Evolutionary conservation across 2,329 filamentous ascomycete genomes (phyloP).

Genomic region (Rutstroemia sp.): DNA sequence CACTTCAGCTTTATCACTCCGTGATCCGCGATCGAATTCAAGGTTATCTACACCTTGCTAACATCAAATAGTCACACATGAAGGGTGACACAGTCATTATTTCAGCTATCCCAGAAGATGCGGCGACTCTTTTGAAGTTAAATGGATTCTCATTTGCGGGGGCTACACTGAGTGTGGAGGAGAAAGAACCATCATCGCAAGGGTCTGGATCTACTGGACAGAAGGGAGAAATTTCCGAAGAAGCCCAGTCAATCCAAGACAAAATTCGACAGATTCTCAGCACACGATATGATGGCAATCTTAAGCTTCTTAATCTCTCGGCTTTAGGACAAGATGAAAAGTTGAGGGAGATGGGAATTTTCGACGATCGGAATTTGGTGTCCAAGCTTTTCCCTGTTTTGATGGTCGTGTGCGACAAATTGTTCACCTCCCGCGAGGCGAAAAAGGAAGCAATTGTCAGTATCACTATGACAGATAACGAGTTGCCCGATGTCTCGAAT

Average conservation of each 20-base stretch:
- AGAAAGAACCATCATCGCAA: constrained; percentile 27
- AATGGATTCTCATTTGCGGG: constrained; percentile 65
- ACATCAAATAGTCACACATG: constrained; percentile 60
- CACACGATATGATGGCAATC: constrained; percentile 61
- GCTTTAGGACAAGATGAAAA: constrained; percentile 64
- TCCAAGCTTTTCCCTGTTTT: constrained; percentile 86
- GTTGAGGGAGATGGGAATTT: constrained; percentile 64
- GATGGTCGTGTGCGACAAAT: constrained; percentile 75
- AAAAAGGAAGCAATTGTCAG: constrained; percentile 75
- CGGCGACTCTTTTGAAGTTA: constrained; percentile 57
- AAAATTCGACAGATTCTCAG: constrained; percentile 65
- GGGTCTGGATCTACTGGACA: constrained; percentile 28
- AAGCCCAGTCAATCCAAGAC: constrained; percentile 54
- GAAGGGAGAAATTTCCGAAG: constrained; percentile 40
- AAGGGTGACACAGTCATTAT: constrained; percentile 65
- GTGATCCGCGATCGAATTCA: constrained; percentile 29
- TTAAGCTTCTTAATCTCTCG: constrained; percentile 80
- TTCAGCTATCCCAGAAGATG: constrained; percentile 56
- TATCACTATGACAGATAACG: constrained; percentile 75
- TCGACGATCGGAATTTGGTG: constrained; percentile 55
- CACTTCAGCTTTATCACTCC: constrained; percentile 20
- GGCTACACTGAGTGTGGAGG: constrained; percentile 46
- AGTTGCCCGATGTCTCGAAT: constrained; percentile 61
- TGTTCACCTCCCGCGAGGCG: constrained; percentile 64
- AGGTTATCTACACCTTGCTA: constrained; percentile 45